Conservation (phyloP, 768 basidiomycete genomes). For the Tephrocybe rancida region DNA sequence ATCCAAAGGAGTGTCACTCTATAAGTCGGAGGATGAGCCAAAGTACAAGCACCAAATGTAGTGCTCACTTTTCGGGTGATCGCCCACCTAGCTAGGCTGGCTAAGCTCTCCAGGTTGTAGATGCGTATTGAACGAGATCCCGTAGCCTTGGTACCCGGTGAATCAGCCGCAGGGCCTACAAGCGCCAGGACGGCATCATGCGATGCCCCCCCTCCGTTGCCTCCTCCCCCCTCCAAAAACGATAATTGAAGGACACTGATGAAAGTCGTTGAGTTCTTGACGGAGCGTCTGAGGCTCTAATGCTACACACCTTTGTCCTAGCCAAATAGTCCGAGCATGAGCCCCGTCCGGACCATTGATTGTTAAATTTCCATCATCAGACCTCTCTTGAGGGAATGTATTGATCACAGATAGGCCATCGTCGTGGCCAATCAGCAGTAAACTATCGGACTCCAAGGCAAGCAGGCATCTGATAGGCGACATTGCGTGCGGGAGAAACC, state of each 20-base stretch:
- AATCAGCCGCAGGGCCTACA: constrained; percentile 50
- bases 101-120: constrained; percentile 81
- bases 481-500: constrained; percentile 80
- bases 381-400: constrained; percentile 77
- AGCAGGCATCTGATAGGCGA: constrained; percentile 74
- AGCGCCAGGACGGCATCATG: constrained; percentile 54
- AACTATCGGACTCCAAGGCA: constrained; percentile 61
- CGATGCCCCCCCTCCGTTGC: constrained; percentile 48
- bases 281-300: not conserved
- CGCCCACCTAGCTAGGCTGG: constrained; percentile 75
- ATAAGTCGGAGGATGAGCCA: not conserved
- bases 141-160: constrained; percentile 50
- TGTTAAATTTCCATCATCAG: constrained; percentile 44
- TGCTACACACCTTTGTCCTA: constrained; percentile 69
- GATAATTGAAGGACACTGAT: constrained; percentile 76
- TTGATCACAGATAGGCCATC: constrained; percentile 80
- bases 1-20: constrained; percentile 37
- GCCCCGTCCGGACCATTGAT: constrained; percentile 73
- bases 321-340: constrained; percentile 67
- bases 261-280: not conserved
- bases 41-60: constrained; percentile 32
- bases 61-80: constrained; percentile 60
- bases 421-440: constrained; percentile 77
- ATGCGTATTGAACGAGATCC: constrained; percentile 69
- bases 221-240: constrained; percentile 62